Evolutionary conservation across 1,284 basidiomycete species (phyloP).

Genomic region (Hemileia vastatrix): DNA sequence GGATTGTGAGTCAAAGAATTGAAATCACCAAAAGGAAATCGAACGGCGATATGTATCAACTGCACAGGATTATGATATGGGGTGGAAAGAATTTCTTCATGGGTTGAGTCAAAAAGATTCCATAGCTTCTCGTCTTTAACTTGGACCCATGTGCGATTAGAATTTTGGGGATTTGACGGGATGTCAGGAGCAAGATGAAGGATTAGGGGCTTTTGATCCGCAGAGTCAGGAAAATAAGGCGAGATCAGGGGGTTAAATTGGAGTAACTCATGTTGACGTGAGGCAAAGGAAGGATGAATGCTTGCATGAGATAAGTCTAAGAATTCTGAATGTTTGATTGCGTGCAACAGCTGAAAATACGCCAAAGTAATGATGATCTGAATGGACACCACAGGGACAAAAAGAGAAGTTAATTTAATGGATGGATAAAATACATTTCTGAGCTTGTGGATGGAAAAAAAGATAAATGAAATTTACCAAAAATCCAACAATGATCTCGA

Average conservation of each 20-base stretch:
- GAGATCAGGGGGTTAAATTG: not conserved
- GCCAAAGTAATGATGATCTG: constrained; percentile 43
- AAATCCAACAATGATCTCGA: constrained; percentile 17
- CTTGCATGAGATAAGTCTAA: constrained; percentile 10
- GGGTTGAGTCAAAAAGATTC: too few relatives aligned
- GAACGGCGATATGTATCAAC: too few relatives aligned
- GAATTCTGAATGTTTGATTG: constrained; percentile 42
- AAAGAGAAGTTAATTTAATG: not conserved
- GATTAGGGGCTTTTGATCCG: not conserved
- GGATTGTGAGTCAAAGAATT: too few relatives aligned
- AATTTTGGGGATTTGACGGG: too few relatives aligned
- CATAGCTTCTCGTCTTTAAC: too few relatives aligned
- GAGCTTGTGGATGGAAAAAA: not conserved
- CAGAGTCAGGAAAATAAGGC: not conserved
- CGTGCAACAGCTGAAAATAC: constrained; percentile 44
- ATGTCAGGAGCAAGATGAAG: too few relatives aligned
- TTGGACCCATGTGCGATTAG: too few relatives aligned
- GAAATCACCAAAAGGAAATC: too few relatives aligned
- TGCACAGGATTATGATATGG: too few relatives aligned
- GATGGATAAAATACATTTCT: not conserved
- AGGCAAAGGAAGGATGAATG: not conserved
- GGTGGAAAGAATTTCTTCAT: too few relatives aligned
- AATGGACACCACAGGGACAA: constrained; percentile 28
- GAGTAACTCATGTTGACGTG: not conserved
- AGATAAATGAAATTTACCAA: constrained; percentile 11